Evolutionary conservation across 352 stramenopile genomes (phyloP).

Genomic region (Saprolegnia parasitica): DNA sequence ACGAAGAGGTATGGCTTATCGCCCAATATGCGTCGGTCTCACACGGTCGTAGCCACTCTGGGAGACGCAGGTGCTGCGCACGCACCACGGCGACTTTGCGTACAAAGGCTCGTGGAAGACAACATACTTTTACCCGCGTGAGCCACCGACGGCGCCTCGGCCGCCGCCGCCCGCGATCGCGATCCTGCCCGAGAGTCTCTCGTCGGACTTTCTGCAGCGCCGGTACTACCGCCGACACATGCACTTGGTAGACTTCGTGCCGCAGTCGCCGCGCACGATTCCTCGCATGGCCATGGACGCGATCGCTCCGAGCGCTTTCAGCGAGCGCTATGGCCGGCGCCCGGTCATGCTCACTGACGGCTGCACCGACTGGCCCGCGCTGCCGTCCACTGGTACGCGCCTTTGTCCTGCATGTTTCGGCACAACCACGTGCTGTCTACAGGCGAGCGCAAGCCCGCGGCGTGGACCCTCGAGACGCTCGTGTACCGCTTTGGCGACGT

Average conservation of each 20-base stretch:
- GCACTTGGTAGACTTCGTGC: slow-evolving; percentile 57
- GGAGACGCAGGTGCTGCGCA: slow-evolving; percentile 72
- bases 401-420: not conserved
- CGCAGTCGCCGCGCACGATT: slow-evolving; percentile 42
- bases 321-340: slow-evolving; percentile 55
- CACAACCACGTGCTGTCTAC: slow-evolving; percentile 13
- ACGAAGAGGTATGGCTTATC: slow-evolving; percentile 1
- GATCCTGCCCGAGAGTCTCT: slow-evolving; percentile 42
- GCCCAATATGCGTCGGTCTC: not conserved
- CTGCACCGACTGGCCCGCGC: slow-evolving; percentile 68
- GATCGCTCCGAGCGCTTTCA: slow-evolving; percentile 34
- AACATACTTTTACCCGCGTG: slow-evolving; percentile 69
- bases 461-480: slow-evolving; percentile 71
- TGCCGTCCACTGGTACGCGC: slow-evolving; percentile 26
- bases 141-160: slow-evolving; percentile 31
- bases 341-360: slow-evolving; percentile 74
- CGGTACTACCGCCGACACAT: slow-evolving; percentile 83
- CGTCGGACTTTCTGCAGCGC: slow-evolving; percentile 79
- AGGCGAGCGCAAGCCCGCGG: not conserved
- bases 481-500: slow-evolving; percentile 40
- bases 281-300: slow-evolving; percentile 51
- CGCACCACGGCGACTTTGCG: slow-evolving; percentile 62
- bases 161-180: slow-evolving; percentile 28
- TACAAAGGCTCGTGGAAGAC: slow-evolving; percentile 66
- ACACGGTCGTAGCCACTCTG: slow-evolving; percentile 51